These are phyloP conservation scores for Polysphondylium violaceum DNA, from an alignment of 78 protist species.

Conservation along the genomic window DNA sequence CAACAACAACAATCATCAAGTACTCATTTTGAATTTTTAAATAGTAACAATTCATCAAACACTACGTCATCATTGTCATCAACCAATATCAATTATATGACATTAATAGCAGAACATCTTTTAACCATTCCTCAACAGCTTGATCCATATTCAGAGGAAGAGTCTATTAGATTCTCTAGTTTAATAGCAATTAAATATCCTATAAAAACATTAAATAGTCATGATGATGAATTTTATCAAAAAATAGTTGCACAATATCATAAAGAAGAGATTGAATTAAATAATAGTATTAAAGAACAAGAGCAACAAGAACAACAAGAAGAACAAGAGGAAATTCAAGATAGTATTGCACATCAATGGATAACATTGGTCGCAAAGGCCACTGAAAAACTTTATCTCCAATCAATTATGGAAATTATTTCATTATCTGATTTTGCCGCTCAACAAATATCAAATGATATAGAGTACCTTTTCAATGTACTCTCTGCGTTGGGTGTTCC, in stretches of 20 bases:
- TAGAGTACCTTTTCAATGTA: constrained; percentile 56
- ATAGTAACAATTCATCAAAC: not conserved
- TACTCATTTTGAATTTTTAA: not conserved
- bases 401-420: constrained; percentile 58
- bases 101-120: constrained; percentile 66
- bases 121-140: constrained; percentile 64
- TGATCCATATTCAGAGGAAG: constrained; percentile 70
- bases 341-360: constrained; percentile 79
- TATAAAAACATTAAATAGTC: not conserved
- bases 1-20: not conserved
- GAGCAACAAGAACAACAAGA: constrained; percentile 1
- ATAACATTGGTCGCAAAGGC: constrained; percentile 52
- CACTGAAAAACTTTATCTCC: constrained; percentile 62
- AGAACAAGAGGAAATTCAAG: constrained; percentile 18
- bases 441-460: constrained; percentile 56
- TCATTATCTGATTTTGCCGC: constrained; percentile 21
- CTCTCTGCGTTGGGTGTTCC: constrained; percentile 63
- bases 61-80: not conserved
- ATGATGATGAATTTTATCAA: constrained; percentile 57
- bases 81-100: constrained; percentile 1
- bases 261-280: not conserved
- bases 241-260: constrained; percentile 25
- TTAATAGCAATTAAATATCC: constrained; percentile 2
- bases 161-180: constrained; percentile 28
- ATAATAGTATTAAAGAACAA: not conserved